These are phyloP conservation scores for Rhizophagus prolifer DNA, from an alignment of 192 early-diverging fungal species.

Conservation along the genomic window DNA sequence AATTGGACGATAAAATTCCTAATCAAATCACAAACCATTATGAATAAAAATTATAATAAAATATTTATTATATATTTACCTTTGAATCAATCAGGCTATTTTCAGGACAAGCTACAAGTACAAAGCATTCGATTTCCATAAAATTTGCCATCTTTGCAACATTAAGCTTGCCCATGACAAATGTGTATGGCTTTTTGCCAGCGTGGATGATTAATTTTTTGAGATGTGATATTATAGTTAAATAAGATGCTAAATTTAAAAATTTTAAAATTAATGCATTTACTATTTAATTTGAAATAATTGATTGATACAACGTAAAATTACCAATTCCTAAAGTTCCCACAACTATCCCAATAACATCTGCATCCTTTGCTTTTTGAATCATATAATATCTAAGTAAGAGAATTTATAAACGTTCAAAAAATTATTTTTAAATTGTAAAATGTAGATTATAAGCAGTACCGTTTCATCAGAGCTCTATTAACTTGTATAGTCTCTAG, in stretches of 20 bases:
- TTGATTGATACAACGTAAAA: constrained; percentile 15
- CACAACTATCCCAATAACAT: constrained; percentile 91
- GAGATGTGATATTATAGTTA: constrained; percentile 76
- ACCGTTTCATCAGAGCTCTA: constrained; percentile 58
- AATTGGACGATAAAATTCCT: constrained; percentile 88
- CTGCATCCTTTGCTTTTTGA: constrained; percentile 89
- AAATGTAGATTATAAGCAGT: neutral
- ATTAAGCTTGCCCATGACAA: constrained; percentile 93
- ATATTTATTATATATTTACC: constrained; percentile 34
- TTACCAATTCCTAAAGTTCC: constrained; percentile 93
- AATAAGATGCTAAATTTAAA: constrained; percentile 63
- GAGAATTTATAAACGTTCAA: constrained; percentile 8
- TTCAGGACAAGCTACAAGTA: constrained; percentile 92
- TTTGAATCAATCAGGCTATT: constrained; percentile 88
- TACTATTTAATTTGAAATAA: neutral
- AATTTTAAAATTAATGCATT: neutral
- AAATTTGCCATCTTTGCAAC: constrained; percentile 97
- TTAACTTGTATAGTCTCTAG: constrained; percentile 60
- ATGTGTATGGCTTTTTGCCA: constrained; percentile 82
- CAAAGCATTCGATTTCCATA: constrained; percentile 90
- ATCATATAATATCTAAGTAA: constrained; percentile 71
- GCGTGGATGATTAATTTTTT: constrained; percentile 70
- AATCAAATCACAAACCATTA: neutral
- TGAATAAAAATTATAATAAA: neutral
- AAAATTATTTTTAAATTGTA: neutral